Percentiles rank a stretch among this genome's conserved stretches.
phyloP scores from a whole-genome alignment of 1,284 basidiomycete genomes.

The Heterobasidion parviporum region DNA sequence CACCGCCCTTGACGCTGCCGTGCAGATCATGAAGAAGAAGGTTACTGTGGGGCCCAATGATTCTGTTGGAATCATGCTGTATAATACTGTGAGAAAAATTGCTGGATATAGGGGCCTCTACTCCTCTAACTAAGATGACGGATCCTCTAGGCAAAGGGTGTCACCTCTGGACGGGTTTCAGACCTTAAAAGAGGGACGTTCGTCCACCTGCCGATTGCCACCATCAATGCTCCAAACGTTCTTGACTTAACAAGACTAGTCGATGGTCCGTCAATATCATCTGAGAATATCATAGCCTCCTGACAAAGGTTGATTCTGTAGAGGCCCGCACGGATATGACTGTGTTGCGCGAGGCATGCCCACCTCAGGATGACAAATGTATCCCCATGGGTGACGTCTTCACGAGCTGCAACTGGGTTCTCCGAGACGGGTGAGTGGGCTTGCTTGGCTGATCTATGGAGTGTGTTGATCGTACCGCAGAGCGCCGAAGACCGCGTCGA shows the following conservation, averaged over 20 bases:
- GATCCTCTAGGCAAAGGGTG: conserved; percentile 26
- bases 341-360: conserved; percentile 48
- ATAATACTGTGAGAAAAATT: conserved; percentile 68
- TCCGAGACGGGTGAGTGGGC: conserved; percentile 69
- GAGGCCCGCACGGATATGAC: conserved; percentile 45
- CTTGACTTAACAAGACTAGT: conserved; percentile 65
- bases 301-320: not conserved
- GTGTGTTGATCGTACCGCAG: conserved; percentile 29
- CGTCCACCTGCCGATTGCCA: conserved; percentile 69
- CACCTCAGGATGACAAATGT: conserved; percentile 45
- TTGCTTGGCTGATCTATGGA: not conserved
- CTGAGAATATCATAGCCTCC: not conserved
- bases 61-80: conserved; percentile 83
- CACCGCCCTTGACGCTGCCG: conserved; percentile 72
- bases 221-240: conserved; percentile 75
- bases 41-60: conserved; percentile 84
- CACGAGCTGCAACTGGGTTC: conserved; percentile 79
- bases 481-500: conserved; percentile 78
- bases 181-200: conserved; percentile 72
- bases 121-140: not conserved
- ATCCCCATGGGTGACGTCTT: conserved; percentile 80
- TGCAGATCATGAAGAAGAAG: conserved; percentile 84
- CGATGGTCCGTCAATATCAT: conserved; percentile 41
- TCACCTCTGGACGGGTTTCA: conserved; percentile 46
- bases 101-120: not conserved